Evolutionary conservation across 2,329 filamentous ascomycete species (phyloP).

Genomic region (Akanthomyces dipterigenus): DNA sequence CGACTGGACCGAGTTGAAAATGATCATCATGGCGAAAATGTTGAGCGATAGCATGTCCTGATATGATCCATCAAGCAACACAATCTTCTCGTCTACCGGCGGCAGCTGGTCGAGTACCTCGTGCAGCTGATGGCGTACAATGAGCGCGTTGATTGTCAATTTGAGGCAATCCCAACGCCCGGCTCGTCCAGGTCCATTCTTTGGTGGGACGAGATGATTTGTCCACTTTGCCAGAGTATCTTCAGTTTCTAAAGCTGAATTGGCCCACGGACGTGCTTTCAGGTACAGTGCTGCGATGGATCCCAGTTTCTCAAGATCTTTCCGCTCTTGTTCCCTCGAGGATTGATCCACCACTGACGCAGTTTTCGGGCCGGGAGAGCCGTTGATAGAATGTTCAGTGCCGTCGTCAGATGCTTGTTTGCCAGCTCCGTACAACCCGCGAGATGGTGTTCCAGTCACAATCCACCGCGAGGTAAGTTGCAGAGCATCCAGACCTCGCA

Average conservation of each 20-base stretch:
- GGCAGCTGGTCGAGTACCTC: conserved; percentile 68
- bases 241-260: conserved; percentile 45
- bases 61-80: conserved; percentile 72
- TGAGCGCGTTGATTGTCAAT: conserved; percentile 66
- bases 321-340: conserved; percentile 45
- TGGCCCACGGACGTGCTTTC: conserved; percentile 72
- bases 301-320: conserved; percentile 61
- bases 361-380: not conserved
- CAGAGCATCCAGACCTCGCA: conserved; percentile 46
- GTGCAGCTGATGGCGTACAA: conserved; percentile 70
- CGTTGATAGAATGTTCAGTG: conserved; percentile 5
- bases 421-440: conserved; percentile 63
- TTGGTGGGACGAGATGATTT: conserved; percentile 59
- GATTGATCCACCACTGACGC: conserved; percentile 20
- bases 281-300: conserved; percentile 64
- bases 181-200: conserved; percentile 41
- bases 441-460: conserved; percentile 83
- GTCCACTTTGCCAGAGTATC: conserved; percentile 62
- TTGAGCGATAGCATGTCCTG: conserved; percentile 81
- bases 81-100: conserved; percentile 61
- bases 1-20: conserved; percentile 82
- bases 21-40: conserved; percentile 75
- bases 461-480: conserved; percentile 74
- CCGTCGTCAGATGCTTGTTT: conserved; percentile 30
- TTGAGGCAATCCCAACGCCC: conserved; percentile 58